Evolutionary conservation across 805 yeast genomes (phyloP).

Genomic region (Nakazawaea ambrosiae): DNA sequence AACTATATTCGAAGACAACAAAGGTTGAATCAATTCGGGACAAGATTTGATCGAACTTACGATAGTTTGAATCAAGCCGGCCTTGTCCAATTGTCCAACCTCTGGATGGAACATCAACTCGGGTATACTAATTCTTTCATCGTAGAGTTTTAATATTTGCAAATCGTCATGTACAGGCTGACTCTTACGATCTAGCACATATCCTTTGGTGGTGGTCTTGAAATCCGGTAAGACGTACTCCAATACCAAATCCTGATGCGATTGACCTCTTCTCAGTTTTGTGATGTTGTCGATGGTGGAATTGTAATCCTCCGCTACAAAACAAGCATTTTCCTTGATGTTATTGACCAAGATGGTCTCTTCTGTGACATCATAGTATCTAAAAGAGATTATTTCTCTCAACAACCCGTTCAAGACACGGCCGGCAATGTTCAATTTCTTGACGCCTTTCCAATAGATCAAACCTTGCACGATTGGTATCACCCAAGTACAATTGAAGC

Average conservation of each 20-base stretch:
- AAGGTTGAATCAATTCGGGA: conserved; percentile 69
- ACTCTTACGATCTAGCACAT: conserved; percentile 33
- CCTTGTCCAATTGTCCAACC: conserved; percentile 66
- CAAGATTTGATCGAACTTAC: conserved; percentile 60
- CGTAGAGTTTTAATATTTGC: conserved; percentile 63
- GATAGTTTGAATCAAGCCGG: conserved; percentile 69
- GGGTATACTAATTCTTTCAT: conserved; percentile 85
- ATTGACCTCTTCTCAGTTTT: conserved; percentile 15
- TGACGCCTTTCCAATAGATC: conserved; percentile 69
- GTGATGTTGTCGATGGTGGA: conserved; percentile 1
- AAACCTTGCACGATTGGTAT: conserved; percentile 78
- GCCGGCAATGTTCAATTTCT: conserved; percentile 83
- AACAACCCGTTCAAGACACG: conserved; percentile 73
- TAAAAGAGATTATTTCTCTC: conserved; percentile 77
- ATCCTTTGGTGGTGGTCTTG: conserved; percentile 74
- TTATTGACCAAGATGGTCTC: conserved; percentile 81
- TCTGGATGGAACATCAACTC: conserved; percentile 85
- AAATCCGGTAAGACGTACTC: conserved; percentile 87
- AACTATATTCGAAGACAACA: conserved; percentile 72
- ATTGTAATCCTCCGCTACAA: conserved; percentile 55
- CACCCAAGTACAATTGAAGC: conserved; percentile 82
- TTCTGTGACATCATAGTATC: conserved; percentile 90
- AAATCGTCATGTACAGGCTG: conserved; percentile 33
- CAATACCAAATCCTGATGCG: conserved; percentile 28
- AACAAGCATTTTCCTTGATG: conserved; percentile 74